Conservation (phyloP, 2,329 filamentous ascomycete species). For the Botryotinia globosa region DNA sequence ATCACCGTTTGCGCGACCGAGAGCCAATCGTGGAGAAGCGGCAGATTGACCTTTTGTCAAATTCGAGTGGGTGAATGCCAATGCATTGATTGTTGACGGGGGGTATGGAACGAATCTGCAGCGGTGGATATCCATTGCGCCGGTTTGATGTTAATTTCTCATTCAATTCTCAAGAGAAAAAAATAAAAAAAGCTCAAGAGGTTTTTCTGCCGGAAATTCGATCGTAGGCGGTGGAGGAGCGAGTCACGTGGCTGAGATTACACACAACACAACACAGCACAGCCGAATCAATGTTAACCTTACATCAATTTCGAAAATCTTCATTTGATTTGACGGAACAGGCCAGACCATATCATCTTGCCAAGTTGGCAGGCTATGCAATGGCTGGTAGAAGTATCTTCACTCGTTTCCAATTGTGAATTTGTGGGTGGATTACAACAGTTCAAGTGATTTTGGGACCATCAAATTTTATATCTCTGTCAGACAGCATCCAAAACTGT, state of each 20-base stretch:
- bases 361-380: not conserved
- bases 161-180: constrained; percentile 7
- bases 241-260: not conserved
- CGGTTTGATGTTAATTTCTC: constrained; percentile 8
- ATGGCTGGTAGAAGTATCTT: not conserved
- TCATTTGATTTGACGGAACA: not conserved
- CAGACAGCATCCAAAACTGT: not conserved
- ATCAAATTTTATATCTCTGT: not conserved
- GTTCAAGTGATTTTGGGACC: not conserved
- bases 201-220: constrained; percentile 17
- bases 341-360: not conserved
- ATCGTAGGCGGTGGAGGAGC: constrained; percentile 4
- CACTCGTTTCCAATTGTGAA: not conserved
- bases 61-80: constrained; percentile 83
- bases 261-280: too few relatives aligned
- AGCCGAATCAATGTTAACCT: too few relatives aligned
- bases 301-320: not conserved
- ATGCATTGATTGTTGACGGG: constrained; percentile 85
- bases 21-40: constrained; percentile 70
- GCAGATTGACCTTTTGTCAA: constrained; percentile 50
- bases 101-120: constrained; percentile 94
- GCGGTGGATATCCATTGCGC: constrained; percentile 87
- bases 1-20: constrained; percentile 90
- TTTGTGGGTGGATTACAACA: not conserved
- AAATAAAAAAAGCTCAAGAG: constrained; percentile 16